phyloP scores from a whole-genome alignment of 2,329 filamentous ascomycete species.

The Calonectria hawksworthii region DNA sequence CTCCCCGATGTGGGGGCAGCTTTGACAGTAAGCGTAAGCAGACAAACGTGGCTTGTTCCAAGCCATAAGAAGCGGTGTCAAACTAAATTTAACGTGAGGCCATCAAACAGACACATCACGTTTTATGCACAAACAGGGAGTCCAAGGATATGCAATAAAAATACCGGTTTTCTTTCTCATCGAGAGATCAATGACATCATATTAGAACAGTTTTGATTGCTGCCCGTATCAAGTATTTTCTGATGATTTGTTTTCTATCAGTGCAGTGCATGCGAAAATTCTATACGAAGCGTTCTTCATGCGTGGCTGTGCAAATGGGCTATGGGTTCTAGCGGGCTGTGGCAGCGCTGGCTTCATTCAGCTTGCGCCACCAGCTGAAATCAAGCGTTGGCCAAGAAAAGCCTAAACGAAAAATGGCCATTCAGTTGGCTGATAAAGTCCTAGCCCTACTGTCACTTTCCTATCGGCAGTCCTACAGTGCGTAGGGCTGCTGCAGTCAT shows the following conservation, averaged over 20 bases:
- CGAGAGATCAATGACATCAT: background rate
- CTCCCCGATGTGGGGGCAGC: conserved; percentile 37
- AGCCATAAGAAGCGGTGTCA: background rate
- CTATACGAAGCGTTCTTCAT: background rate
- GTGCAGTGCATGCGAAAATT: background rate
- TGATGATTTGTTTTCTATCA: background rate
- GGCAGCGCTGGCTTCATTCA: background rate
- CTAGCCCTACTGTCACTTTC: background rate
- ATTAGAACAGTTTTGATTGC: too few relatives aligned
- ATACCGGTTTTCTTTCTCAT: background rate
- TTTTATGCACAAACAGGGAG: background rate
- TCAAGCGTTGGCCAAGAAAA: background rate
- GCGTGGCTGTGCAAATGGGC: background rate
- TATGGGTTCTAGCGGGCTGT: background rate
- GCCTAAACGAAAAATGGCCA: background rate
- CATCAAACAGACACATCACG: background rate
- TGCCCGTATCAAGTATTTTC: too few relatives aligned
- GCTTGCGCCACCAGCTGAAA: background rate
- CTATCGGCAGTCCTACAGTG: background rate
- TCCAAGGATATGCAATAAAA: background rate
- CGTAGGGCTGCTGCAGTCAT: background rate
- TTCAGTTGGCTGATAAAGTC: background rate
- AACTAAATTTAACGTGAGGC: background rate
- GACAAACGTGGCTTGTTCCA: conserved; percentile 37
- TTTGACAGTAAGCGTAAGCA: conserved; percentile 23